These are phyloP conservation scores for Claviceps sp. DNA, from an alignment of 2,329 filamentous ascomycete genomes.

Conservation along the genomic window DNA sequence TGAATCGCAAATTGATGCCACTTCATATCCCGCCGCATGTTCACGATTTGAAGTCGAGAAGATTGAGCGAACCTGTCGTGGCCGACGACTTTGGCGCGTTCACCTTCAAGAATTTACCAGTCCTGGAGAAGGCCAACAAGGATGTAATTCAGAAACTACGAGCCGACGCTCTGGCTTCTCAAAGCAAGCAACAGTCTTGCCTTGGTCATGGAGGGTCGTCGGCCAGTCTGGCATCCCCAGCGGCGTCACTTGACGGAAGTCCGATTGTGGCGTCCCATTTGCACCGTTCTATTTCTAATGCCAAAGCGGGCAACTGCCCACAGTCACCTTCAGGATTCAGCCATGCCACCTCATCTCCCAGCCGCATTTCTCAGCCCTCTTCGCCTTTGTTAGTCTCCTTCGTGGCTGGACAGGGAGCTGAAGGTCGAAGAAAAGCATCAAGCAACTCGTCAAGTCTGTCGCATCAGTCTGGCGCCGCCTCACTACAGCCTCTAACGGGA, in stretches of 20 bases:
- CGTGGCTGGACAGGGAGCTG: slow-evolving; percentile 67
- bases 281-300: slow-evolving; percentile 72
- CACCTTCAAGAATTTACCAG: slow-evolving; percentile 91
- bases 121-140: slow-evolving; percentile 96
- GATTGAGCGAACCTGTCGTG: slow-evolving; percentile 79
- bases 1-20: slow-evolving; percentile 87
- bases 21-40: slow-evolving; percentile 94
- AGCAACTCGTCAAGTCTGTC: slow-evolving; percentile 77
- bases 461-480: slow-evolving; percentile 50
- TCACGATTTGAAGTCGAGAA: slow-evolving; percentile 72
- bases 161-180: slow-evolving; percentile 68
- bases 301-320: slow-evolving; percentile 63
- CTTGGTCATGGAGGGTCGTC: slow-evolving; percentile 28
- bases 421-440: slow-evolving; percentile 76
- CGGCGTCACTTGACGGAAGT: slow-evolving; percentile 67
- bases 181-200: slow-evolving; percentile 38
- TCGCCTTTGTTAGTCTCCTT: slow-evolving; percentile 88
- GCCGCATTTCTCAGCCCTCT: slow-evolving; percentile 56
- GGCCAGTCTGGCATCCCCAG: slow-evolving; percentile 41
- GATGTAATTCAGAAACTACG: slow-evolving; percentile 95
- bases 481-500: slow-evolving; percentile 56
- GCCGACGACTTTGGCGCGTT: slow-evolving; percentile 94
- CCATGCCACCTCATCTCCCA: slow-evolving; percentile 77
- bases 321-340: slow-evolving; percentile 73
- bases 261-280: slow-evolving; percentile 68